Conservation (phyloP, 2,329 filamentous ascomycete species). For the Penicillium sp. region DNA sequence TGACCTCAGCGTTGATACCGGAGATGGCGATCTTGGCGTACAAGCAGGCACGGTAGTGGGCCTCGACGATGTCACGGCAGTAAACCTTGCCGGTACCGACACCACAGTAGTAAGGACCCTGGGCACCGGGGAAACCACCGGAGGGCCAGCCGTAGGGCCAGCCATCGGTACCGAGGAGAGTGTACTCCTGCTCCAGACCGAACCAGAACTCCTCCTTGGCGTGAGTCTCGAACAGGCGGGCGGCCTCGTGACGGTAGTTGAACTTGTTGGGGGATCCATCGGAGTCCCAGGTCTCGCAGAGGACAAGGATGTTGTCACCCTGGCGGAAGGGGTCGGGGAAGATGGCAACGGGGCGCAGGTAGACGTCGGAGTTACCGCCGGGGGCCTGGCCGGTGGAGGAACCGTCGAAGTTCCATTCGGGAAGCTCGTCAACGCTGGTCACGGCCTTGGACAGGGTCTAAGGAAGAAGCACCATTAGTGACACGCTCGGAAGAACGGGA, state of each 20-base stretch:
- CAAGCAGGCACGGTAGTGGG: slow-evolving; percentile 86
- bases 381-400: slow-evolving; percentile 91
- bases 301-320: slow-evolving; percentile 88
- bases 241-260: slow-evolving; percentile 94
- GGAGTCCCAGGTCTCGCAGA: slow-evolving; percentile 90
- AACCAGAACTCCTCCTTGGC: slow-evolving; percentile 89
- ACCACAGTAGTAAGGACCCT: slow-evolving; percentile 97
- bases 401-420: slow-evolving; percentile 82
- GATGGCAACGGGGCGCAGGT: slow-evolving; percentile 85
- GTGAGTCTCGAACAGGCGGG: slow-evolving; percentile 86
- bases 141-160: slow-evolving; percentile 91
- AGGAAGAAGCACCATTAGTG: slow-evolving; percentile 7
- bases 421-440: slow-evolving; percentile 62
- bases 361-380: slow-evolving; percentile 95
- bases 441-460: slow-evolving; percentile 65
- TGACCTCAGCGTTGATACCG: slow-evolving; percentile 98
- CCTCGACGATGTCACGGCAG: slow-evolving; percentile 96
- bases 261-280: slow-evolving; percentile 96
- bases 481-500: neutral
- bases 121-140: slow-evolving; percentile 85
- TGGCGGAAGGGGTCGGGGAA: slow-evolving; percentile 91
- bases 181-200: slow-evolving; percentile 98
- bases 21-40: slow-evolving; percentile 92
- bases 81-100: slow-evolving; percentile 96
- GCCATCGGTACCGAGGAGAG: slow-evolving; percentile 79